phyloP scores from a whole-genome alignment of 129 eudicot genomes.

The Apium graveolens region DNA sequence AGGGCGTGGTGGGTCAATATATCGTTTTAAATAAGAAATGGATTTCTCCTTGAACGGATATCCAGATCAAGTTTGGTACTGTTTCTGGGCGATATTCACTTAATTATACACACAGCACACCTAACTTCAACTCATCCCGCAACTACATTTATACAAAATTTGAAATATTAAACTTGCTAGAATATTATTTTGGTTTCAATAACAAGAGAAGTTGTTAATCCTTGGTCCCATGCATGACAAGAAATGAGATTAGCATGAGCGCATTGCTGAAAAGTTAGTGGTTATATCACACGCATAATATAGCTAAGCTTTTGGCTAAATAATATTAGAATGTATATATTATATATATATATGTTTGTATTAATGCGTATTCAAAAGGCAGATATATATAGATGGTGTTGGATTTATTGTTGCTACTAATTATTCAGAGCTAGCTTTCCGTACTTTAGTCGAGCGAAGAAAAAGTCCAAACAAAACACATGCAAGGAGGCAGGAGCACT shows the following conservation, averaged over 20 bases:
- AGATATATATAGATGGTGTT: background rate
- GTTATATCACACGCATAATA: background rate
- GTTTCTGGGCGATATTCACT: conserved; percentile 1
- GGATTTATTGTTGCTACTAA: background rate
- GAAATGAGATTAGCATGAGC: background rate
- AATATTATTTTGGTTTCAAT: too few relatives aligned
- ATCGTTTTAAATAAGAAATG: background rate
- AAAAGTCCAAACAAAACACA: background rate
- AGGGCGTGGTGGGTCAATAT: background rate
- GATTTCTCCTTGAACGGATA: background rate
- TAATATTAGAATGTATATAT: too few relatives aligned
- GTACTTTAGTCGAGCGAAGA: background rate
- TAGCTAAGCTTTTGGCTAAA: background rate
- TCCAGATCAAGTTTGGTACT: background rate
- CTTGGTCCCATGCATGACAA: background rate
- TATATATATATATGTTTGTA: background rate
- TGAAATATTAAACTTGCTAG: too few relatives aligned
- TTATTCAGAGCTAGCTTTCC: background rate
- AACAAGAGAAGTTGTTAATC: background rate
- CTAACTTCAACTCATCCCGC: too few relatives aligned
- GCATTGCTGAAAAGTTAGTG: background rate
- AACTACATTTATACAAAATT: too few relatives aligned
- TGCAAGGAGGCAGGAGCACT: background rate
- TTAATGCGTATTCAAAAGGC: background rate
- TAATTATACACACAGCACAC: background rate